Evolutionary conservation across 2,329 filamentous ascomycete genomes (phyloP), one percentile per base, ranked within the genome.

Genomic region (Diplodia seriata): DNA sequence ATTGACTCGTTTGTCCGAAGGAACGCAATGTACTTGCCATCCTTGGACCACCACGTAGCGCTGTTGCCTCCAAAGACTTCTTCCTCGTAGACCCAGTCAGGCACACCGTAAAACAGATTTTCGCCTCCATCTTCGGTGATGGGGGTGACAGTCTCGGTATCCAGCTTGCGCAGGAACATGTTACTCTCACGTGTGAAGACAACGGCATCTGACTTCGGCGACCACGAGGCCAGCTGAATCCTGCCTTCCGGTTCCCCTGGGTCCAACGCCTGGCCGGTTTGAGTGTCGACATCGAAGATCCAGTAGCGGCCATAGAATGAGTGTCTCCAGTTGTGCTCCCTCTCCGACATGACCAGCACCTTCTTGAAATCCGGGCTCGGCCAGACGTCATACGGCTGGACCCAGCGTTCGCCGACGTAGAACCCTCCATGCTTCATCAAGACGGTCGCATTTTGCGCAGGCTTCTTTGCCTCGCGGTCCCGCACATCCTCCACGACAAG

Each of bases 11-110:
- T 95, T 6, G 95, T 99, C 36, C 93, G 90, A 69, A 99, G 82
- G 78, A 97, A 99, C 26, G 95, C 93, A 68, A 99, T 81, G 76
- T 91, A 97, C 73, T 93, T 90, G 63, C 94, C 95, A 76, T 96
- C 92, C 43, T 90, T 86, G 40, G 93, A 94, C 94, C 94, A 99
- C 95, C 96, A 99, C 1, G 94, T 96, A 5, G 92, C 94, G 70
- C 87, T 92, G 72, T 92, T 91, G 1, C 87, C 90, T 15, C 83
- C 79, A 70, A 98, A 92, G 3, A 97, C 92, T 77, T 97, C 93
- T 73, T 91, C 89, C 76, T 96, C 92, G 74, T 97, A 97, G 0
- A 98, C 95, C 95, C 95, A 99, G 78, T 99, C 96, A 0, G 95
- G 95, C 23, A 97, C 88, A 20, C 95, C 95, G 74, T 99, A 97